phyloP scores from a whole-genome alignment of 179 eudicot genomes.

The Actinidia arguta region DNA sequence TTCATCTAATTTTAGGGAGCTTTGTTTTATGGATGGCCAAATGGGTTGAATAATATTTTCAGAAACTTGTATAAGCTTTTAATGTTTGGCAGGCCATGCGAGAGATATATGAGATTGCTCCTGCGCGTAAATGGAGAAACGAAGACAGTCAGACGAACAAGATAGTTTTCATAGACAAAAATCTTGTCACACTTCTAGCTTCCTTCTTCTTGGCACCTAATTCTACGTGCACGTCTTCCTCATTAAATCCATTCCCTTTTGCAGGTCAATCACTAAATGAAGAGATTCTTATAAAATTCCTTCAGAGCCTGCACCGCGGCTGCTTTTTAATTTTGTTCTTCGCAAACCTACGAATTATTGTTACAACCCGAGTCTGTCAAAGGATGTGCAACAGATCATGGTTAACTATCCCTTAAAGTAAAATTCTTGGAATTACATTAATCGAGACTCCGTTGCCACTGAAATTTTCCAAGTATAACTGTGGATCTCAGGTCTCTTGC shows the following conservation, averaged over 20 bases:
- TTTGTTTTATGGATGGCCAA: background rate
- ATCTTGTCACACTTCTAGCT: background rate
- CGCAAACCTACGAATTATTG: background rate
- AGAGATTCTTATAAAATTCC: conserved; percentile 58
- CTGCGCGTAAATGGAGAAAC: conserved; percentile 76
- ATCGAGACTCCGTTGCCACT: background rate
- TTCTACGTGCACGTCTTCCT: background rate
- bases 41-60: background rate
- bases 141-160: conserved; percentile 68
- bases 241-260: conserved; percentile 13
- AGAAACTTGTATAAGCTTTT: background rate
- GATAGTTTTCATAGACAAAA: conserved; percentile 86
- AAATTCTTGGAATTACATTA: background rate
- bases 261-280: conserved; percentile 84
- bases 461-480: background rate
- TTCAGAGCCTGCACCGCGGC: conserved; percentile 49
- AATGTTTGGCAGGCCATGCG: conserved; percentile 72
- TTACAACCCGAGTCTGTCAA: background rate
- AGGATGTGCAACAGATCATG: background rate
- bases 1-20: background rate
- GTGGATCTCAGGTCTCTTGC: background rate
- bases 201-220: background rate
- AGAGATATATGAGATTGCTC: conserved; percentile 92
- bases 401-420: no score
- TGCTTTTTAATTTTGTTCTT: conserved; percentile 6